Evolutionary conservation across 2,329 filamentous ascomycete genomes (phyloP).

Genomic region (Colletotrichum eremochloae): DNA sequence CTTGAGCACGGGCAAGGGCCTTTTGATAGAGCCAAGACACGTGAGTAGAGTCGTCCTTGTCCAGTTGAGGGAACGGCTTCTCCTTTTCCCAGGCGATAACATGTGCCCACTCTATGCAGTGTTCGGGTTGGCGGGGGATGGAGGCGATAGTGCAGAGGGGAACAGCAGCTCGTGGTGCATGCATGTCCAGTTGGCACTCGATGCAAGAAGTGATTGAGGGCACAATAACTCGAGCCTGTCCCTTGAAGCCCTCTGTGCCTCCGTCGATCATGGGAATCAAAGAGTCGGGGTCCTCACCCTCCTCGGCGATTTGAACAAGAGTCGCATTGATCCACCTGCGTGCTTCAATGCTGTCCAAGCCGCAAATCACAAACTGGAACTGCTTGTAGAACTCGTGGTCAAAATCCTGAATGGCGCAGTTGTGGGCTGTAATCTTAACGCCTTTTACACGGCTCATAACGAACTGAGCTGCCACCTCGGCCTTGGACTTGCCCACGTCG

Average conservation of each 20-base stretch:
- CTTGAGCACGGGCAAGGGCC: conserved; percentile 81
- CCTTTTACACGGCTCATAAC: conserved; percentile 91
- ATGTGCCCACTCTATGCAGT: conserved; percentile 99
- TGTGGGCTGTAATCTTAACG: conserved; percentile 93
- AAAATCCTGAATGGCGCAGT: conserved; percentile 96
- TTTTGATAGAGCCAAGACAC: conserved; percentile 97
- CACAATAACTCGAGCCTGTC: conserved; percentile 91
- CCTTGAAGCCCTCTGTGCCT: conserved; percentile 98
- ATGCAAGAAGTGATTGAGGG: conserved; percentile 96
- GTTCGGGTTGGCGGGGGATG: conserved; percentile 95
- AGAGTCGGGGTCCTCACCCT: conserved; percentile 79
- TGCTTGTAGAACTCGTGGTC: conserved; percentile 97
- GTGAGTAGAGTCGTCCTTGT: conserved; percentile 96
- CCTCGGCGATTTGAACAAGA: conserved; percentile 89
- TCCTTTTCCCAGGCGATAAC: conserved; percentile 96
- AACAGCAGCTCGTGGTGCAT: conserved; percentile 95
- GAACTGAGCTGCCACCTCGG: conserved; percentile 91
- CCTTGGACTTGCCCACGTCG: conserved; percentile 94
- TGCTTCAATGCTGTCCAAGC: conserved; percentile 96
- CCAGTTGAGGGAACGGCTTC: conserved; percentile 85
- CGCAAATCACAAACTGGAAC: conserved; percentile 93
- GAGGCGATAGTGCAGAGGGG: conserved; percentile 96
- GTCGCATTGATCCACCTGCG: conserved; percentile 99
- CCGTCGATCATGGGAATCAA: conserved; percentile 96
- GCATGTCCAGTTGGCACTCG: conserved; percentile 98